A percentile compares a stretch with the other conserved stretches of the same genome.
Evolutionary conservation across 495 filamentous ascomycete species (phyloP).

Genomic region (Pseudevernia furfuracea): DNA sequence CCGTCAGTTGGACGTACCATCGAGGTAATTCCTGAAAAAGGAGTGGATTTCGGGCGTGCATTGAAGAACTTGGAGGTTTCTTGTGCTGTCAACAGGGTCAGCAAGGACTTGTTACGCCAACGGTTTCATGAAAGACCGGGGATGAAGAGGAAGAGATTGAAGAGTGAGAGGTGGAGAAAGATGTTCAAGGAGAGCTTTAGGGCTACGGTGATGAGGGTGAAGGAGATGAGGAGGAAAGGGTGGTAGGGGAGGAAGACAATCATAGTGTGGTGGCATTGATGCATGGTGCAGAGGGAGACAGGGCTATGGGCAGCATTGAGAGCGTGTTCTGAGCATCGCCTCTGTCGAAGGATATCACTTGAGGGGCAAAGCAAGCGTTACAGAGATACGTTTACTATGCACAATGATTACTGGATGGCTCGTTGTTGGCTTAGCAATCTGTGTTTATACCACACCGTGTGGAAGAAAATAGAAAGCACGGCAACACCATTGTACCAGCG

Average conservation of each 20-base stretch:
- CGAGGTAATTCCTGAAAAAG: constrained; percentile 34
- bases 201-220: constrained; percentile 49
- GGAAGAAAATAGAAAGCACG: too few species aligned
- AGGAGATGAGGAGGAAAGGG: constrained; percentile 61
- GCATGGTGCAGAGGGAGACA: neutral
- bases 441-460: too few species aligned
- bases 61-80: constrained; percentile 44
- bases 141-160: constrained; percentile 64
- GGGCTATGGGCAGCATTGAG: neutral
- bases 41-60: constrained; percentile 47
- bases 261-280: neutral
- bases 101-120: constrained; percentile 43
- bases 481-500: too few species aligned
- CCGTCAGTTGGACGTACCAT: constrained; percentile 49
- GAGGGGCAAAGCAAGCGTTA: neutral
- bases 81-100: constrained; percentile 47
- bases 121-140: constrained; percentile 64
- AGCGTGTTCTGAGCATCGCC: neutral
- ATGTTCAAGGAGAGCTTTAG: constrained; percentile 60
- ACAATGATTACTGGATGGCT: neutral
- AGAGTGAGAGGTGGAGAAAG: constrained; percentile 55
- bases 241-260: constrained; percentile 44
- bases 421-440: neutral
- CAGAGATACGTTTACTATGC: neutral
- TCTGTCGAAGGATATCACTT: neutral